These are phyloP conservation scores for Mesembryanthemum crystallinum DNA, from an alignment of 148 eudicot species.

Conservation along the genomic window DNA sequence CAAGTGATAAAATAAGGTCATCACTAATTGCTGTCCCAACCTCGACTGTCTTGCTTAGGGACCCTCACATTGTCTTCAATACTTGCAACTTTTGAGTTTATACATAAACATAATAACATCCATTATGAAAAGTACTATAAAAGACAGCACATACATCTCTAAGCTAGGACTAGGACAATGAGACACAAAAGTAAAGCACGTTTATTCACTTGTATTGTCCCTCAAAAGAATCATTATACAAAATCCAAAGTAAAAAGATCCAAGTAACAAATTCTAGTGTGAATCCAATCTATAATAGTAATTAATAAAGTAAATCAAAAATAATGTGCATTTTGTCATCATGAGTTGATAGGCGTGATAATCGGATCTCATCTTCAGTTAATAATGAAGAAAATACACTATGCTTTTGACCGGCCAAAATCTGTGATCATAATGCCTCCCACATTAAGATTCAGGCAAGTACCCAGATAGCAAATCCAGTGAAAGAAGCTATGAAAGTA, in stretches of 20 bases:
- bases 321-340: background rate
- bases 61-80: background rate
- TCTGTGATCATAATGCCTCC: background rate
- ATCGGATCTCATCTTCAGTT: background rate
- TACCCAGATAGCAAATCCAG: constrained; percentile 23
- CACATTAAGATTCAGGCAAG: background rate
- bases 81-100: no score
- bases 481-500: constrained; percentile 15
- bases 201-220: background rate
- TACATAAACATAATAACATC: no score
- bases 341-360: background rate
- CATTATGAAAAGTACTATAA: background rate
- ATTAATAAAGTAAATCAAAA: background rate
- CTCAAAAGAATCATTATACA: constrained; percentile 12
- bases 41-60: no score
- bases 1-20: no score
- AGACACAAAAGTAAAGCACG: constrained; percentile 8
- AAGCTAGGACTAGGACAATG: constrained; percentile 10
- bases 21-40: background rate
- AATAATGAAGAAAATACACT: no score
- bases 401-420: background rate
- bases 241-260: constrained; percentile 6
- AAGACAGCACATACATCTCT: background rate
- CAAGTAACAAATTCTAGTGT: background rate
- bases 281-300: background rate